A percentile compares a stretch with the other conserved stretches of the same genome.
These are phyloP conservation scores for Eruca vesicaria DNA, from an alignment of 441 rosid species.

Conservation along the genomic window DNA sequence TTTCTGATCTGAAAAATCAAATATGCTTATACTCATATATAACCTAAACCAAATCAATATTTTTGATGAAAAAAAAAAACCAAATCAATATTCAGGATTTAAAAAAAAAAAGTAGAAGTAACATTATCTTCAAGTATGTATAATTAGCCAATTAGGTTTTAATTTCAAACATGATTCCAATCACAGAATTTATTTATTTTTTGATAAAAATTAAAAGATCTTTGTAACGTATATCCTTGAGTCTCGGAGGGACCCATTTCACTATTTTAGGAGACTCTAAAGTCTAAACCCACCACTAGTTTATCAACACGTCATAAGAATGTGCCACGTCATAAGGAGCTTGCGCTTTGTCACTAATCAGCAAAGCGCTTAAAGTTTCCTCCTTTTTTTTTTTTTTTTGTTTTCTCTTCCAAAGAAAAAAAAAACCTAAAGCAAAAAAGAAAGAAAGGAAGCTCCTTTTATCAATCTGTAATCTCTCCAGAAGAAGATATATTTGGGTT, in stretches of 20 bases:
- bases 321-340: background rate
- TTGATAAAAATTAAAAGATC: background rate
- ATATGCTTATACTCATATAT: too few species aligned
- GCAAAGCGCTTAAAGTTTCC: background rate
- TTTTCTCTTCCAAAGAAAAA: background rate
- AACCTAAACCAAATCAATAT: too few species aligned
- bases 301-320: background rate
- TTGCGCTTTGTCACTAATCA: slow-evolving; percentile 22
- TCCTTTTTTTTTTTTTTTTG: background rate
- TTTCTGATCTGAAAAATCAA: too few species aligned
- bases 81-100: background rate
- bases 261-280: slow-evolving; percentile 12
- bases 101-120: too few species aligned
- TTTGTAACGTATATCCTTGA: slow-evolving; percentile 20
- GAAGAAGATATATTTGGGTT: slow-evolving; percentile 16
- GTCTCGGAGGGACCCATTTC: slow-evolving; percentile 12
- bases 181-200: background rate
- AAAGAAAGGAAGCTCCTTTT: slow-evolving; percentile 11
- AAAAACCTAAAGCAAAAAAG: background rate
- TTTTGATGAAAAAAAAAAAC: too few species aligned
- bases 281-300: background rate
- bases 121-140: too few species aligned
- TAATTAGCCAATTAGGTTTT: too few species aligned
- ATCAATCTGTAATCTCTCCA: slow-evolving; percentile 26
- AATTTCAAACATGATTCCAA: background rate